Percentiles rank a stretch among this genome's conserved stretches.
These are phyloP conservation scores for Amoeboaphelidium protococcarum DNA, from an alignment of 371 early-diverging fungal genomes.

Conservation along the genomic window DNA sequence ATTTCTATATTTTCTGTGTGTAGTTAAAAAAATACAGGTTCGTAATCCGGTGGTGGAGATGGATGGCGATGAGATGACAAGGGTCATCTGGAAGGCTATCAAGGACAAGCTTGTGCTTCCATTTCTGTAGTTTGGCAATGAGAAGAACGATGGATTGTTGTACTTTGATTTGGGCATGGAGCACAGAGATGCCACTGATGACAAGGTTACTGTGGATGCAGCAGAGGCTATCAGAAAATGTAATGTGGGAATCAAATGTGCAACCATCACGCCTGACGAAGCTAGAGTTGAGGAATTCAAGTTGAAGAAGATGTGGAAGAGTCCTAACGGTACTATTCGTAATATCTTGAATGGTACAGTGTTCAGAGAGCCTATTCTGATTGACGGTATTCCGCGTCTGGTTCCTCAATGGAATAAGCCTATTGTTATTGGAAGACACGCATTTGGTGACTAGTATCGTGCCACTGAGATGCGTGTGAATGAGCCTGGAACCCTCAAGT, in stretches of 20 bases:
- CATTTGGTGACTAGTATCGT: slow-evolving; percentile 89
- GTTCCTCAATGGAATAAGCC: slow-evolving; percentile 87
- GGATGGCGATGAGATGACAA: slow-evolving; percentile 94
- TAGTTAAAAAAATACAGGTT: slow-evolving; percentile 4
- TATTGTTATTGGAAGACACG: slow-evolving; percentile 85
- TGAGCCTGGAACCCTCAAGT: slow-evolving; percentile 65
- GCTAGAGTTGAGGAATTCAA: slow-evolving; percentile 84
- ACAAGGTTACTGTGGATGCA: slow-evolving; percentile 82
- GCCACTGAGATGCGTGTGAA: slow-evolving; percentile 73
- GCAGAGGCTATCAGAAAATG: slow-evolving; percentile 87
- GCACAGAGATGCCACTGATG: slow-evolving; percentile 75
- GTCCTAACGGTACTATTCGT: slow-evolving; percentile 90
- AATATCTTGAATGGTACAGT: slow-evolving; percentile 90
- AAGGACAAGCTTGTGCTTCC: slow-evolving; percentile 45
- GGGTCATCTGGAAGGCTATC: slow-evolving; percentile 31
- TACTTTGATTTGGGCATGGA: slow-evolving; percentile 82
- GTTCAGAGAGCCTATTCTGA: slow-evolving; percentile 87
- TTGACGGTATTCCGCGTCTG: slow-evolving; percentile 59
- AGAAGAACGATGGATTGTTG: too few relatives aligned
- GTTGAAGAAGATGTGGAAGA: slow-evolving; percentile 83
- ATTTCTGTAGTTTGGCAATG: slow-evolving; percentile 67
- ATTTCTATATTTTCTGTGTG: too few relatives aligned
- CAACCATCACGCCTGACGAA: slow-evolving; percentile 95
- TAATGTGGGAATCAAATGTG: slow-evolving; percentile 95
- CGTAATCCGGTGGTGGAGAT: slow-evolving; percentile 38